Base-by-base conservation (phyloP, 2,329 filamentous ascomycete species). In the Cadophora malorum region DNA sequence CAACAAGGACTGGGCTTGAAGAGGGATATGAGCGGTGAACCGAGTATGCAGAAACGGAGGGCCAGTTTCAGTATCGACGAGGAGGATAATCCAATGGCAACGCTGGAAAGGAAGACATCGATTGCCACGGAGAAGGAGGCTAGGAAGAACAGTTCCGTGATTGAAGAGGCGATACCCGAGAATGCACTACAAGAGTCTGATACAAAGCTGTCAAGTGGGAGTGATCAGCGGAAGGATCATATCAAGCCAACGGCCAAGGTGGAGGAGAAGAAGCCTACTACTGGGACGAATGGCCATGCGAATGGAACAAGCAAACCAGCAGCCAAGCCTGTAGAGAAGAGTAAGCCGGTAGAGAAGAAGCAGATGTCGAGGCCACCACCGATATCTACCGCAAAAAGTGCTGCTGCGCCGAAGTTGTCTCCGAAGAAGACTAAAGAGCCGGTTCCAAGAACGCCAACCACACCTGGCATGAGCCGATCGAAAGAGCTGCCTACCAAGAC, bases 1-100 rank as follows among this genome's bases (percentile, higher is more conserved):
- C 80, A 81, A 64, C 69, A 76, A 67, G 80, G 79, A n/a, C 76
- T 80, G 38, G 81, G 81, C 31, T 70, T 84, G 67, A 79, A 78
- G 68, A 82, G 80, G 72, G 76, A 78, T 28, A 70, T 67, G 8
- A 76, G 72, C 56, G 67, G 66, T 69, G 75, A 75, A 55, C 69
- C 74, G 55, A 76, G 72, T 59, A 70, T 72, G 66, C 67, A 73
- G 41, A 74, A 67, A 63, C 69, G 75, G 64, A 73, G 76, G 55
- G 69, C 68, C 38, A 76, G 74, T 64, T 77, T 76, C 64, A 76
- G 72, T 52, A 66, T 74, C 28, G 72, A 77, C 28, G 76, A 75
- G 31, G 66, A 70, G 21, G 70, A 72, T 0, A 65, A 74, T 50
- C 69, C 74, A 5, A 68, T 71, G 47, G 67, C 67, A n/a, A 72